Evolutionary conservation across 768 basidiomycete genomes (phyloP), one percentile per base, ranked within the genome.

Genomic region (Mycena chlorophos): DNA sequence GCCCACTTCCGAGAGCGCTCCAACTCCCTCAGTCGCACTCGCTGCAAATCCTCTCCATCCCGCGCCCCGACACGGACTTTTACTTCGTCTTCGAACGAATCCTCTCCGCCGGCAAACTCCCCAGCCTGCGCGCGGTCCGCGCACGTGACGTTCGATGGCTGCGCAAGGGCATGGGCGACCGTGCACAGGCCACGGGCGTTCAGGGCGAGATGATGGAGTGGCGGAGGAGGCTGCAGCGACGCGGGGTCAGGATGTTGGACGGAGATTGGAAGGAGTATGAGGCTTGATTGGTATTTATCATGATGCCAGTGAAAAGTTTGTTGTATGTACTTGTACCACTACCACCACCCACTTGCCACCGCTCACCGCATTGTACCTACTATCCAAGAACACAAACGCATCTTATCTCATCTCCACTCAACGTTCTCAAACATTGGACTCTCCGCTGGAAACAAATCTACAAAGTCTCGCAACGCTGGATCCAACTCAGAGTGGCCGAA

Each of bases 201-300:
- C 90, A 91, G 69, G 91, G 89, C 39, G 87, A 90, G 67, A 86
- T 93, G 83, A 73, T 76, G 59, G 80, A 84, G 54, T 93, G 91
- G 91, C 78, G 77, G 56, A 77, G 80, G 45, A 78, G 86, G 50
- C 73, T 93, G 28, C 73, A 72, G 12, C 75, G 83, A 52, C 74
- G 80, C 63, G 75, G 81, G 1, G 78, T 93, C 45, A 75, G 78
- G 20, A 70, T 93, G 26, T 72, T 92, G 51, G 91, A 93, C 64
- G 77, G 80, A 16, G 84, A 89, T 54, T 91, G 91, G 88, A 84
- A 77, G 56, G 78, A 80, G 56, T 71, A 71, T 54, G 69, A 69
- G 20, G 45, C 45, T 25, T 46, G 26, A 28, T 6, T 16, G 40
- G 47, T 63, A 63, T 34, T 43, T 43, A 8, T 43, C 56, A 17